These are phyloP conservation scores for Fraxinus velutina DNA, from an alignment of 305 asterid species.

Conservation along the genomic window DNA sequence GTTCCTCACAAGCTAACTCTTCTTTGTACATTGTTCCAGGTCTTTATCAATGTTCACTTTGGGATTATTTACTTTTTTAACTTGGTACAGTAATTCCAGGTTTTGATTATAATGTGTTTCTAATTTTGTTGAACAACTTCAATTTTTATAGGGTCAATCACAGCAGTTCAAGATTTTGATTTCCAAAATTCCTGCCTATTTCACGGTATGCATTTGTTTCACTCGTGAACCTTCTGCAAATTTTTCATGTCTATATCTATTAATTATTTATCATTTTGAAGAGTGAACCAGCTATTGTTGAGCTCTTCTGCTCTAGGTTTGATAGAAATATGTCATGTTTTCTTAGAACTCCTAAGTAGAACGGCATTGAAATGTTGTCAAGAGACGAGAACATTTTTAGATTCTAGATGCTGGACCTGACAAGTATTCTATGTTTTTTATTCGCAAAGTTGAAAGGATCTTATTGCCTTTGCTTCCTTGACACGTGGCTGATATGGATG, in stretches of 20 bases:
- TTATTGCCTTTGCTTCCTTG: background rate
- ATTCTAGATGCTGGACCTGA: background rate
- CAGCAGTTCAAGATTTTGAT: slow-evolving; percentile 80
- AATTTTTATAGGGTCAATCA: slow-evolving; percentile 58
- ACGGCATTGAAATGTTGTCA: background rate
- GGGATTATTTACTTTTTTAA: background rate
- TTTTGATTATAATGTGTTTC: background rate
- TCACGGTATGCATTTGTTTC: slow-evolving; percentile 53
- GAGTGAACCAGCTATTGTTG: background rate
- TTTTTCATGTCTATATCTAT: background rate
- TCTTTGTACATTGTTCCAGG: slow-evolving; percentile 10
- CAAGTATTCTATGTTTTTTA: background rate
- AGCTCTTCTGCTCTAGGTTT: background rate
- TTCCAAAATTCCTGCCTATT: slow-evolving; percentile 88
- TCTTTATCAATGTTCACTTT: slow-evolving; percentile 14
- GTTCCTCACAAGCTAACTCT: slow-evolving; percentile 12
- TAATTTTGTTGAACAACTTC: slow-evolving; percentile 20
- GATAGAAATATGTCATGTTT: background rate
- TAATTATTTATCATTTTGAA: background rate
- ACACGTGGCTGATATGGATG: background rate
- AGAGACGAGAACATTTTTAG: background rate
- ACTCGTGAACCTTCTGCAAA: background rate
- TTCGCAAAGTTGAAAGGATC: background rate
- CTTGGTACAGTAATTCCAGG: background rate
- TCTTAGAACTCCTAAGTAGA: background rate